Evolutionary conservation across 768 basidiomycete species (phyloP).

Genomic region (Hericium alpestre): DNA sequence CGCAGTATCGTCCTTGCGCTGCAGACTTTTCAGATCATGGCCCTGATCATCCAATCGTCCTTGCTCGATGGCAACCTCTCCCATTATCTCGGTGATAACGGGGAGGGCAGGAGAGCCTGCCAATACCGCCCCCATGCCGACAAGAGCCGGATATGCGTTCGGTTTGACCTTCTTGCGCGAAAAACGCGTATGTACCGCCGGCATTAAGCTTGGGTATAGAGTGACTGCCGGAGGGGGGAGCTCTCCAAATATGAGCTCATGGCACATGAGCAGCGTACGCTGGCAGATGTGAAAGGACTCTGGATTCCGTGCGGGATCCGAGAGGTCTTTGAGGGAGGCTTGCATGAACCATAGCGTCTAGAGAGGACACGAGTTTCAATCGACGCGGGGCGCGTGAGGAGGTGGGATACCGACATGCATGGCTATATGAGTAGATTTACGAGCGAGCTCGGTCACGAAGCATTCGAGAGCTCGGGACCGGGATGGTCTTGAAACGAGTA

Average conservation of each 20-base stretch:
- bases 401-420: constrained; percentile 65
- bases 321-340: constrained; percentile 80
- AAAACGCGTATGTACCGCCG: constrained; percentile 39
- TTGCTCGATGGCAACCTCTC: constrained; percentile 82
- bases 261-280: constrained; percentile 80
- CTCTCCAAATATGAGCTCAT: constrained; percentile 94
- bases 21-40: constrained; percentile 36
- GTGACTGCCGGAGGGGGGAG: constrained; percentile 52
- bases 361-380: constrained; percentile 6
- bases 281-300: constrained; percentile 86
- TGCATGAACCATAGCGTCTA: constrained; percentile 99
- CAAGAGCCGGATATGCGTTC: constrained; percentile 61
- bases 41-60: constrained; percentile 65
- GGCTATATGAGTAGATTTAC: constrained; percentile 88
- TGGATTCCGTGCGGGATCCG: constrained; percentile 44
- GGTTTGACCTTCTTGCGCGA: constrained; percentile 58
- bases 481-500: constrained; percentile 87
- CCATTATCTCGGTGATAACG: constrained; percentile 57
- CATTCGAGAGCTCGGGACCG: constrained; percentile 87
- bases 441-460: constrained; percentile 82
- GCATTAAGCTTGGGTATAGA: constrained; percentile 55
- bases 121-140: constrained; percentile 76
- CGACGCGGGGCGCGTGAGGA: constrained; percentile 9
- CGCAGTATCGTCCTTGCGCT: constrained; percentile 31
- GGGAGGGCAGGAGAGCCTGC: constrained; percentile 76